Evolutionary conservation across 257 asterid species (phyloP).

Genomic region (Penstemon newberryi): DNA sequence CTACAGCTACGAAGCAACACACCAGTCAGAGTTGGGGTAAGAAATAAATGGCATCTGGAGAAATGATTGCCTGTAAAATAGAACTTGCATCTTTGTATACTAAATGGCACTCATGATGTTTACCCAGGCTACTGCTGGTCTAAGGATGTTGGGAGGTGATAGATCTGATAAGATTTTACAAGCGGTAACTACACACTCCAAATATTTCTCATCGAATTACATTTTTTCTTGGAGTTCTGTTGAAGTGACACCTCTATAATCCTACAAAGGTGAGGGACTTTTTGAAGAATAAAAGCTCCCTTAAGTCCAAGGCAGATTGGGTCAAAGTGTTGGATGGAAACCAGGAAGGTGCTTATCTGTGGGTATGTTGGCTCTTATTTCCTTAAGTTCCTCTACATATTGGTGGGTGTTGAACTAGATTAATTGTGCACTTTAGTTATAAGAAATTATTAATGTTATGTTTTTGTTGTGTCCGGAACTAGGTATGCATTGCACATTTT

Average conservation of each 20-base stretch:
- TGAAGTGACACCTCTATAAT: conserved; percentile 22
- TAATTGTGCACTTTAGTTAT: neutral
- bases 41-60: conserved; percentile 22
- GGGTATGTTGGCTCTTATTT: conserved; percentile 52
- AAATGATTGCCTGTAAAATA: conserved; percentile 14
- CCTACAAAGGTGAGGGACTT: conserved; percentile 64
- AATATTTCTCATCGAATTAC: neutral
- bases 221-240: conserved; percentile 3
- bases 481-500: no score
- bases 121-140: conserved; percentile 83
- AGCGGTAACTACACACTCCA: conserved; percentile 55
- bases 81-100: conserved; percentile 6
- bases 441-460: neutral
- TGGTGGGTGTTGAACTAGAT: neutral
- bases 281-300: conserved; percentile 61
- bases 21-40: conserved; percentile 79
- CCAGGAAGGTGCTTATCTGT: conserved; percentile 80
- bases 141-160: conserved; percentile 78
- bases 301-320: conserved; percentile 65
- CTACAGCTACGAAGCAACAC: conserved; percentile 44
- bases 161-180: conserved; percentile 70
- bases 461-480: no score
- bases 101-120: conserved; percentile 25
- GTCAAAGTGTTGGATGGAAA: conserved; percentile 70
- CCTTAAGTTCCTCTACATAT: neutral